Percentiles rank a stretch among this genome's conserved stretches.
These are phyloP conservation scores for Rhinocladiella similis DNA, from an alignment of 2,329 filamentous ascomycete genomes.

Conservation along the genomic window DNA sequence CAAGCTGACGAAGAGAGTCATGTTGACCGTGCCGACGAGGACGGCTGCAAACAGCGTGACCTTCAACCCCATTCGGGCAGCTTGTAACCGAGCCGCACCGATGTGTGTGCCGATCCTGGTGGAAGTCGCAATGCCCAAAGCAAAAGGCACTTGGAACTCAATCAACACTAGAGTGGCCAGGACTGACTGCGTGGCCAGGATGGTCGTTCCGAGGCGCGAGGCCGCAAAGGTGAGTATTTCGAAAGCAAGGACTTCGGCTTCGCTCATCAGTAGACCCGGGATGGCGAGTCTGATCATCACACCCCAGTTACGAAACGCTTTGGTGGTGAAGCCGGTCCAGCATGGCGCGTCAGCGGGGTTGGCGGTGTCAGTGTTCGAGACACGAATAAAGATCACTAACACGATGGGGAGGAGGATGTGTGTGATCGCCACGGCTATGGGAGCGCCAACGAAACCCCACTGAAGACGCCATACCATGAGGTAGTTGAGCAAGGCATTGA, in stretches of 20 bases:
- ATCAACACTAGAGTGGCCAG: conserved; percentile 53
- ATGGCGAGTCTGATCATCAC: conserved; percentile 76
- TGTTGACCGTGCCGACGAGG: conserved; percentile 62
- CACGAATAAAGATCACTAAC: conserved; percentile 61
- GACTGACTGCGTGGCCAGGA: conserved; percentile 77
- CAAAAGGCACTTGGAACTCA: conserved; percentile 73
- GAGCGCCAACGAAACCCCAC: conserved; percentile 68
- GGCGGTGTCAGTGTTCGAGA: conserved; percentile 46
- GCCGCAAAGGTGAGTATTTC: conserved; percentile 74
- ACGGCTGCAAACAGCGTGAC: conserved; percentile 53
- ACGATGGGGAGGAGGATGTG: conserved; percentile 65
- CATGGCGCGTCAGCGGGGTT: conserved; percentile 50
- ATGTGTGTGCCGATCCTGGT: conserved; percentile 71
- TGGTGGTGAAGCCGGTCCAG: conserved; percentile 68
- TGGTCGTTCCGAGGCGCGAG: conserved; percentile 67
- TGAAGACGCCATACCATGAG: conserved; percentile 57
- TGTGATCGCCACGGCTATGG: conserved; percentile 66
- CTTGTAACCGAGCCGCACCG: conserved; percentile 67
- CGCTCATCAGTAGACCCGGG: conserved; percentile 79
- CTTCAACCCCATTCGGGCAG: conserved; percentile 59
- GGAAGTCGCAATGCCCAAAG: conserved; percentile 73
- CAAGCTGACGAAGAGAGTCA: conserved; percentile 66
- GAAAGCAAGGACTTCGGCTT: conserved; percentile 81
- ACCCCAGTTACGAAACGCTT: conserved; percentile 65
- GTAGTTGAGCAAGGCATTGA: conserved; percentile 73